Conservation (phyloP, 306 rosid species). For the Pachyrhizus erosus region DNA sequence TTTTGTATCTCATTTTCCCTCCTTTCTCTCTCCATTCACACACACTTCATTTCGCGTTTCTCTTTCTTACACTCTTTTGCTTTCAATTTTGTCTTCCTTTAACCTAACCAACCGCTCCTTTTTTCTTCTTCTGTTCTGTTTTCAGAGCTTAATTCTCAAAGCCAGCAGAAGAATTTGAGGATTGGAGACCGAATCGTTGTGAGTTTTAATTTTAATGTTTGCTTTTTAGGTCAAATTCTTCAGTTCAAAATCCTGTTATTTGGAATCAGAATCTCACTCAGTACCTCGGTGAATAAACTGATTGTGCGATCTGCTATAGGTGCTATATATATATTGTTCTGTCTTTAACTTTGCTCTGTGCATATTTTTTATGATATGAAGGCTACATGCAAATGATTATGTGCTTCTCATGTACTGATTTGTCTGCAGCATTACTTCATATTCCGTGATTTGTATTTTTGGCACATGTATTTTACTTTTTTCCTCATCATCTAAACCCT, state of each 20-base stretch:
- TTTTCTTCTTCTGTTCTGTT: neutral
- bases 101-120: neutral
- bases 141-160: neutral
- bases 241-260: neutral
- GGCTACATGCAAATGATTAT: neutral
- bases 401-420: neutral
- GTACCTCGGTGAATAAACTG: neutral
- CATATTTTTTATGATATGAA: neutral
- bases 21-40: neutral
- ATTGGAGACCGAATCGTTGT: neutral
- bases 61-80: neutral
- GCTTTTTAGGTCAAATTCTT: neutral
- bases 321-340: neutral
- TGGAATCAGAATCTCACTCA: neutral
- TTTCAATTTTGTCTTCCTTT: neutral
- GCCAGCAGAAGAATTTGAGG: neutral
- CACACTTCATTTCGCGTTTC: neutral
- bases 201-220: neutral
- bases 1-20: neutral
- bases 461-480: neutral
- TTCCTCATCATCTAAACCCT: neutral
- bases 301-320: neutral
- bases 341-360: neutral
- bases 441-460: too few species aligned
- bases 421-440: neutral